phyloP scores from a whole-genome alignment of 352 stramenopile species.

The Pelagophyceae sp. region DNA sequence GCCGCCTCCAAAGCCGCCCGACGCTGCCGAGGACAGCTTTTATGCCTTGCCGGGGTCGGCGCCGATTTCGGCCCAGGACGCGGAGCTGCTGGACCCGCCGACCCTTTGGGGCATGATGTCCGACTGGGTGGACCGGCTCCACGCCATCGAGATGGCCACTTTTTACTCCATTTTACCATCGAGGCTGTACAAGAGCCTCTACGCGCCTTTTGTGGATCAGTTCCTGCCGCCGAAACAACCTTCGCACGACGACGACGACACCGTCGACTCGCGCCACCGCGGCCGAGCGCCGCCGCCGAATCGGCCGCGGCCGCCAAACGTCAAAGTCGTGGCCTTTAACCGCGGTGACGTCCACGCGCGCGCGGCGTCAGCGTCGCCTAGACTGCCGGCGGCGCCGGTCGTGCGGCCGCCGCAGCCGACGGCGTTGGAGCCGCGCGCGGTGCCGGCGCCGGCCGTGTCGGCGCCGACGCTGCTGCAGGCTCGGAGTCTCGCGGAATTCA shows the following conservation, averaged over 20 bases:
- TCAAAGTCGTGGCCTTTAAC: too few relatives aligned
- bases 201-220: not conserved
- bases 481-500: not conserved
- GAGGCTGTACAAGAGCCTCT: not conserved
- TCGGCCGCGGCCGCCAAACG: too few relatives aligned
- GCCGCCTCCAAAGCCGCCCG: too few relatives aligned
- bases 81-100: not conserved
- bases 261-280: not conserved
- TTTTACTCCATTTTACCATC: not conserved
- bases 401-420: too few relatives aligned
- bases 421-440: not conserved
- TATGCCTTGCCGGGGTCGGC: not conserved
- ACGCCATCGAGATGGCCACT: not conserved
- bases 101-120: not conserved
- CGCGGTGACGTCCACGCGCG: not conserved
- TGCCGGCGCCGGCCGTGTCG: not conserved
- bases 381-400: too few relatives aligned
- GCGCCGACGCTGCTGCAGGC: not conserved
- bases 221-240: not conserved
- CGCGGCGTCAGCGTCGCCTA: too few relatives aligned
- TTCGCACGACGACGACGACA: not conserved
- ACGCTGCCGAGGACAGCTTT: not conserved
- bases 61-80: not conserved
- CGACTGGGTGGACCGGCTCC: slow-evolving; percentile 1
- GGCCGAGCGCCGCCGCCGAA: too few relatives aligned